Base-by-base conservation (phyloP, 306 rosid genomes). In the Fagus sylvatica region DNA sequence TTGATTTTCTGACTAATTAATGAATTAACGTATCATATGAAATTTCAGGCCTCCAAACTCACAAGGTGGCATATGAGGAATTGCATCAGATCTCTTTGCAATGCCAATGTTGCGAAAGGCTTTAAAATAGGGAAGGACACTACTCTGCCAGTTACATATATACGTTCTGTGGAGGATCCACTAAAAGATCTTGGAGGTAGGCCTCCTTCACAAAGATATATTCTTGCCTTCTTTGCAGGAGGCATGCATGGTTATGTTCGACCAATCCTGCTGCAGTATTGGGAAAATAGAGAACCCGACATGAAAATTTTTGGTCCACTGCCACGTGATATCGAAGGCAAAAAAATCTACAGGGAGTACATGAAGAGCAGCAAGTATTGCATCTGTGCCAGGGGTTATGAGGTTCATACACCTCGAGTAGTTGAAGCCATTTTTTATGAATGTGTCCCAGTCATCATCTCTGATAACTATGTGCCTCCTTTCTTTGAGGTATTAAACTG, bases 291-390 rank as follows among this genome's bases (percentile, higher is more conserved):
- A 80, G 86, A 81, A 72, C 78, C 90, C 0, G 93, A 94, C 90
- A 89, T 92, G 97, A 94, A 89, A 80, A 81, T 94, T 57, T 75
- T 85, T 17, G 98, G 98, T 70, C 96, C 89, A 8, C 88, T 92
- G 97, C 77, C 91, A 10, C 93, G 88, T 1, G 91, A 89, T 43
- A 39, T 53, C 22, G 94, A 85, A 78, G 89, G 97, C 76, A 92
- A 94, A 75, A 88, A 65, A 72, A 60, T 72, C 22, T 94, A 94
- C 59, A 85, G 80, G 83, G 91, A 92, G 73, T 81, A 86, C 83
- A 90, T 94, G 98, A 89, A 87, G 78, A 89, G 85, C 77, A 90
- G 97, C 85, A 94, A 87, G 82, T 92, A 89, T 42, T 94, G 97
- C 86, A 82, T 92, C 71, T 94, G 97, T 71, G 94, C 98, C 64